phyloP scores from a whole-genome alignment of 208 protist species.

The Wallacemonas sp. region DNA sequence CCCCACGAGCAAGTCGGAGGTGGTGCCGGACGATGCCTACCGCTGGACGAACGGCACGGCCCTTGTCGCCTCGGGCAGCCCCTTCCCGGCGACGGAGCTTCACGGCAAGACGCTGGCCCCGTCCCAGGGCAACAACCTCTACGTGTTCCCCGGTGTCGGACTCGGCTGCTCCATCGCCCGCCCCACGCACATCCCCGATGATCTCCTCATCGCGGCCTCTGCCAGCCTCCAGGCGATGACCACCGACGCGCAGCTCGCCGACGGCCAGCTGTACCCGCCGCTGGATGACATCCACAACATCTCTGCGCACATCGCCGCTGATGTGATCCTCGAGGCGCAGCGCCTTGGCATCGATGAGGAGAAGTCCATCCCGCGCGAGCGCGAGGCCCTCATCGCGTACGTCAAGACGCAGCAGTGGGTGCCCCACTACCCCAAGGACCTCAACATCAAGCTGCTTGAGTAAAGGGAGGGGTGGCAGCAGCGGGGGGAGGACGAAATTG shows the following conservation, averaged over 20 bases:
- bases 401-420: conserved; percentile 64
- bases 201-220: conserved; percentile 88
- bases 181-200: conserved; percentile 85
- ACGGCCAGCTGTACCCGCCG: conserved; percentile 70
- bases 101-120: conserved; percentile 83
- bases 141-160: conserved; percentile 96
- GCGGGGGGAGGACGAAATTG: no score
- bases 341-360: conserved; percentile 59
- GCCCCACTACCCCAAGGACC: conserved; percentile 61
- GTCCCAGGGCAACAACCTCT: conserved; percentile 98
- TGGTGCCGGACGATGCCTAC: conserved; percentile 94
- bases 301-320: conserved; percentile 72
- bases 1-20: conserved; percentile 90
- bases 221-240: conserved; percentile 65
- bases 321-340: conserved; percentile 70
- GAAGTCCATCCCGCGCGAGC: conserved; percentile 47
- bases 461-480: not conserved
- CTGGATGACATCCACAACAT: conserved; percentile 76
- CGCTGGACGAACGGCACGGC: conserved; percentile 91
- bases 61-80: conserved; percentile 96
- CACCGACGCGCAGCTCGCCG: conserved; percentile 43
- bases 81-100: conserved; percentile 91
- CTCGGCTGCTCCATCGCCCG: conserved; percentile 82
- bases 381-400: conserved; percentile 38
- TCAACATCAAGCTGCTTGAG: conserved; percentile 30